Evolutionary conservation across 257 asterid species (phyloP).

Genomic region (Solanum clarkiae): DNA sequence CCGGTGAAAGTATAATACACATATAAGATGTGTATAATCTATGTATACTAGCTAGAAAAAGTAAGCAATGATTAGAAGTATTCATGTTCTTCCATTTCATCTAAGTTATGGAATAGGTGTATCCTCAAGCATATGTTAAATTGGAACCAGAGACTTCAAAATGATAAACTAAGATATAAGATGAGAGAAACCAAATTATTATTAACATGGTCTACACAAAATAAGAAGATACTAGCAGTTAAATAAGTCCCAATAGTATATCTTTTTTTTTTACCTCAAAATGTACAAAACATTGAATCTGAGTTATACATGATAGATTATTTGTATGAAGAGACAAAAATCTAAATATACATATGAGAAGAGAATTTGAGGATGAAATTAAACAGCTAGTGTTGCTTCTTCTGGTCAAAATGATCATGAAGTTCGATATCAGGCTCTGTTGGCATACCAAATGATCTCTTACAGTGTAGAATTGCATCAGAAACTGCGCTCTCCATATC

Average conservation of each 20-base stretch:
- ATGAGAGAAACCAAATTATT: background rate
- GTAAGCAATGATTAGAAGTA: background rate
- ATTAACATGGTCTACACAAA: background rate
- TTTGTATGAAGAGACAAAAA: background rate
- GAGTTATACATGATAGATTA: background rate
- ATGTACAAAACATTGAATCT: background rate
- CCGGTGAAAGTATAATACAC: background rate
- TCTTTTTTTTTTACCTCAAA: background rate
- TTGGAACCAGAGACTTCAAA: background rate
- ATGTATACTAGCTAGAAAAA: too few species aligned
- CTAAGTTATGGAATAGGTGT: background rate
- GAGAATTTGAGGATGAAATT: background rate
- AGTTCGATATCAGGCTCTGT: background rate
- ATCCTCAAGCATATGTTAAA: background rate
- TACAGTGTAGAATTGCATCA: conserved; percentile 60
- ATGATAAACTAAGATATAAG: background rate
- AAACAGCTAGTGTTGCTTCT: background rate
- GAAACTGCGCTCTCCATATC: conserved; percentile 43
- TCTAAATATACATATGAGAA: background rate
- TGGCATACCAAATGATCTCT: conserved; percentile 42
- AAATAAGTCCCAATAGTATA: background rate
- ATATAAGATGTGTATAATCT: background rate
- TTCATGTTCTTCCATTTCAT: background rate
- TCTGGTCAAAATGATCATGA: background rate
- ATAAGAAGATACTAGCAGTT: background rate